Evolutionary conservation across 202 grass and related monocot genomes (phyloP), one percentile per base, ranked within the genome.

Genomic region (Panicum virgatum): DNA sequence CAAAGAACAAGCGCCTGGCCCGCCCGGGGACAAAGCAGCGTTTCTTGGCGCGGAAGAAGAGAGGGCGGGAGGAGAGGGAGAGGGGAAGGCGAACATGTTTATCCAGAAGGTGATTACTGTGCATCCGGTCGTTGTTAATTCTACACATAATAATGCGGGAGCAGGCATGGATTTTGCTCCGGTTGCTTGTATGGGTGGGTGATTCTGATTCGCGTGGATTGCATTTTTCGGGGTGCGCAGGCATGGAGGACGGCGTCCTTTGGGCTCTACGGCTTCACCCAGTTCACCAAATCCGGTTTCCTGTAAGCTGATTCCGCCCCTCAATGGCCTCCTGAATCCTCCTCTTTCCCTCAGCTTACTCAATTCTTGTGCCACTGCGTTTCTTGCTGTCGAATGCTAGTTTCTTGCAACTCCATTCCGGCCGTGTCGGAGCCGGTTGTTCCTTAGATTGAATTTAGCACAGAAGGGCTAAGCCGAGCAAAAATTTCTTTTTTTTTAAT

Each of bases 201-300:
- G 71, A 66, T 65, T n/a, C n/a, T 86, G 71, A 66, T 65, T 76
- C 53, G 26, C 43, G 60, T 10, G 15, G 42, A 45, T 86, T 77
- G n/a, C 9, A 40, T 65, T 64, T n/a, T 77, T 34, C 11, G 26
- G 62, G 25, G 11, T 26, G 15, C 19, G 68, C 79, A 97, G 95
- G 88, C 90, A 84, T 94, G 95, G 95, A 81, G 95, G 83, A 86
- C 86, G 72, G 88, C 84, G 62, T 72, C 92, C 73, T 98, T 98
- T 20, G 95, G 95, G 75, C 62, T 98, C 42, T 98, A 98, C 75
- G 95, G 95, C 52, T 89, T 94, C 83, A 93, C 82, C 65, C 95
- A 94, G 82, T 98, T 98, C 86, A 94, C 95, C 37, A 98, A 98
- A 93, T 89, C 92, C 19, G 90, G 92, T 25, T 94, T 98, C 82